Evolutionary conservation across 345 rosid genomes (phyloP).

Genomic region (Eutrema heterophyllum): DNA sequence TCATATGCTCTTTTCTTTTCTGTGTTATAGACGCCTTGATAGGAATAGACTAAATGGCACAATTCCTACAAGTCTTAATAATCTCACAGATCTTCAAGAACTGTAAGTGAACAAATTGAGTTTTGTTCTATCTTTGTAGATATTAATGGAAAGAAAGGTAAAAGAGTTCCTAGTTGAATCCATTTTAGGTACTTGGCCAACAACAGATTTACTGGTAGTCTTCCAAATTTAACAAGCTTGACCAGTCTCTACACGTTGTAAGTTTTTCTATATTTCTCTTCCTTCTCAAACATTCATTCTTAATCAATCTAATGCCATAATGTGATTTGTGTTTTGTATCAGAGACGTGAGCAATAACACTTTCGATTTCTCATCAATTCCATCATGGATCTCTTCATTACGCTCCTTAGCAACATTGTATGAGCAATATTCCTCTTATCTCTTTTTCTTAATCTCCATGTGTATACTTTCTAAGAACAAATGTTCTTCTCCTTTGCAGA

Average conservation of each 20-base stretch:
- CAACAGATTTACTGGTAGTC: conserved; percentile 48
- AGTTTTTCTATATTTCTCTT: conserved; percentile 25
- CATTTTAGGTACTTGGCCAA: conserved; percentile 67
- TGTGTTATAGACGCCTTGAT: conserved; percentile 69
- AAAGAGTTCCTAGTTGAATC: conserved; percentile 1
- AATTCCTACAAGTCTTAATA: conserved; percentile 55
- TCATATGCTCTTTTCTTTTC: background rate
- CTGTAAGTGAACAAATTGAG: conserved; percentile 48
- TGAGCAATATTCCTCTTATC: conserved; percentile 13
- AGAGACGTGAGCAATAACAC: conserved; percentile 86
- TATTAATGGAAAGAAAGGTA: background rate
- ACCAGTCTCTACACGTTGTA: conserved; percentile 54
- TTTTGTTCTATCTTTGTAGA: background rate
- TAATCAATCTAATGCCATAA: background rate
- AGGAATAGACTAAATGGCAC: conserved; percentile 46
- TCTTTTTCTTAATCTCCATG: background rate
- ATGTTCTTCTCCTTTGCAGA: conserved; percentile 37
- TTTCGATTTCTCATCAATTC: conserved; percentile 45
- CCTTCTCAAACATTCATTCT: background rate
- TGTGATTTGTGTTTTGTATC: conserved; percentile 5
- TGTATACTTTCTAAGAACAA: background rate
- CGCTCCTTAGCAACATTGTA: conserved; percentile 67
- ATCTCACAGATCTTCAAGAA: conserved; percentile 47
- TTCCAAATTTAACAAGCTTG: conserved; percentile 64
- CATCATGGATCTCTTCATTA: conserved; percentile 53